phyloP scores from a whole-genome alignment of 2,329 filamentous ascomycete species.

The Pyricularia sp. region DNA sequence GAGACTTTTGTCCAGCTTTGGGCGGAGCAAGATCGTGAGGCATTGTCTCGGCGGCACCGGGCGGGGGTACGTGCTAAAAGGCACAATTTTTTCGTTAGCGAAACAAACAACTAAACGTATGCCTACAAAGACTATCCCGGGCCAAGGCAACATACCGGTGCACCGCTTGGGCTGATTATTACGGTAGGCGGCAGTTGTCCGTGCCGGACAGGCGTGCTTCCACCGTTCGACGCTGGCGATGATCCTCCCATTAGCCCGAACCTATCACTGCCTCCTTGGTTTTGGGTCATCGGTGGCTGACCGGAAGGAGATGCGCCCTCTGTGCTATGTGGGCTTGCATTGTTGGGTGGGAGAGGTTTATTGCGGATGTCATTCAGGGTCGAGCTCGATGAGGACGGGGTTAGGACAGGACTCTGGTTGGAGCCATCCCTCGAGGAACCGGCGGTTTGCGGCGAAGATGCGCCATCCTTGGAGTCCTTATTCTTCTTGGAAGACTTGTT shows the following conservation, averaged over 20 bases:
- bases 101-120: no score
- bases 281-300: constrained; percentile 12
- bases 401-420: constrained; percentile 51
- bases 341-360: constrained; percentile 58
- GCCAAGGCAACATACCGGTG: constrained; percentile 50
- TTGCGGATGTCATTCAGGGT: constrained; percentile 75
- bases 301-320: constrained; percentile 20
- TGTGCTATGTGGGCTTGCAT: constrained; percentile 25
- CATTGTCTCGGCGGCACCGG: constrained; percentile 93
- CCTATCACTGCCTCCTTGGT: constrained; percentile 20
- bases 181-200: constrained; percentile 68
- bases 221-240: constrained; percentile 34
- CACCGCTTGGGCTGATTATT: constrained; percentile 76
- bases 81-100: background rate
- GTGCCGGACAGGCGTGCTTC: constrained; percentile 49
- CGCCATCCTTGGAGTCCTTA: constrained; percentile 61
- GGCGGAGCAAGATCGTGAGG: constrained; percentile 91
- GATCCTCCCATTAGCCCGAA: constrained; percentile 21
- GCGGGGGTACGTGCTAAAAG: constrained; percentile 72
- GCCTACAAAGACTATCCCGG: background rate
- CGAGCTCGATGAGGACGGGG: constrained; percentile 80
- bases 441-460: constrained; percentile 59
- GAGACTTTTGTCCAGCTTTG: constrained; percentile 78
- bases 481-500: constrained; percentile 74
- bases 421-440: constrained; percentile 34